These are phyloP conservation scores for Prunus salicina DNA, from an alignment of 306 rosid genomes.

Conservation along the genomic window DNA sequence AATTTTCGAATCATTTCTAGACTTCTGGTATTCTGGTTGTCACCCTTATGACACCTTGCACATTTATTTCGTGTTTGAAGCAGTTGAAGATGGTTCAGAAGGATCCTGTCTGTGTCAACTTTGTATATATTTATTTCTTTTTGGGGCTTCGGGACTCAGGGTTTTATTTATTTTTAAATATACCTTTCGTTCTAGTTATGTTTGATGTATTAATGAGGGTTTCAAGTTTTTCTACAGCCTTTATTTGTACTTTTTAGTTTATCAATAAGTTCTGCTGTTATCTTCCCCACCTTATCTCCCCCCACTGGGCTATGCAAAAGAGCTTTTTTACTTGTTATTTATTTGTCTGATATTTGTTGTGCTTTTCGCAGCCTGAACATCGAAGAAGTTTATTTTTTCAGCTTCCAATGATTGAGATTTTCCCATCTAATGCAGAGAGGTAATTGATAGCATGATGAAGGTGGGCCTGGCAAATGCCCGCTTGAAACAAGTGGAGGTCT, in stretches of 20 bases:
- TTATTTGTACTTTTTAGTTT: neutral
- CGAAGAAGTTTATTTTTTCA: neutral
- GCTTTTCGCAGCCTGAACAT: neutral
- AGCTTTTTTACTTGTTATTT: neutral
- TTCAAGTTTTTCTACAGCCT: neutral
- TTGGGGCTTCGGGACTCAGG: neutral
- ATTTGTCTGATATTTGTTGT: neutral
- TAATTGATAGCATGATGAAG: conserved; percentile 58
- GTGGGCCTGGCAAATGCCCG: conserved; percentile 65
- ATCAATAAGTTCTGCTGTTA: neutral
- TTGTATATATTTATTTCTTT: neutral
- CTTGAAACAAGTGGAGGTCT: conserved; percentile 83
- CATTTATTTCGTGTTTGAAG: neutral
- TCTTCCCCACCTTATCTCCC: neutral
- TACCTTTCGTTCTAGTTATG: neutral
- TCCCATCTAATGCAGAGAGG: conserved; percentile 61
- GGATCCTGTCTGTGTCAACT: neutral
- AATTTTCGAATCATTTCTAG: neutral
- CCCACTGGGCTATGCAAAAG: neutral
- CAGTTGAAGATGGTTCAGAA: neutral
- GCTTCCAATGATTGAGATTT: conserved; percentile 23
- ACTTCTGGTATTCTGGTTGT: neutral
- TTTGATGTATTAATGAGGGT: neutral
- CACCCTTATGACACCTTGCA: neutral
- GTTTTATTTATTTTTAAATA: no score